Conservation (phyloP, 192 early-diverging fungal species). For the Blastocladiella britannica region DNA sequence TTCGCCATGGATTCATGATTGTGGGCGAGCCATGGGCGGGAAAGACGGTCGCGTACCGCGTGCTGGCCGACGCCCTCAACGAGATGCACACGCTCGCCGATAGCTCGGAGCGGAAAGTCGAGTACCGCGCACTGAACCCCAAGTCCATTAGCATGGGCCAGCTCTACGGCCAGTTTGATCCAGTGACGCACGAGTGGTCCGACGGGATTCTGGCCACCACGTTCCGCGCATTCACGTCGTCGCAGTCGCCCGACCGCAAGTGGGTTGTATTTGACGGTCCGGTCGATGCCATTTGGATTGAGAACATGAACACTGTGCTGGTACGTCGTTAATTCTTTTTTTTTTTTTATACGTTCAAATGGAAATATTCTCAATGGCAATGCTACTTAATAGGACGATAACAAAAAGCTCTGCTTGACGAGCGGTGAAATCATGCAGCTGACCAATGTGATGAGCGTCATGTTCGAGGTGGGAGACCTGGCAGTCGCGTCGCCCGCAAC, state of each 20-base stretch:
- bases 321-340: too few relatives aligned
- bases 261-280: conserved; percentile 99
- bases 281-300: conserved; percentile 99
- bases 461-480: conserved; percentile 98
- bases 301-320: conserved; percentile 91
- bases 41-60: conserved; percentile 80
- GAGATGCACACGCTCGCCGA: conserved; percentile 74
- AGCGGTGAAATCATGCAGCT: conserved; percentile 93
- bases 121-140: conserved; percentile 65
- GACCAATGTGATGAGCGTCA: conserved; percentile 90
- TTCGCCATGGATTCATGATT: conserved; percentile 99
- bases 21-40: conserved; percentile 94
- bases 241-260: conserved; percentile 76
- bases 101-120: conserved; percentile 33
- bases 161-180: conserved; percentile 85
- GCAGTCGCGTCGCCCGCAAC: conserved; percentile 89
- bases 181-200: conserved; percentile 97
- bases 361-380: too few relatives aligned
- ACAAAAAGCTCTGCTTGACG: conserved; percentile 83
- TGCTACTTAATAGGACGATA: too few relatives aligned
- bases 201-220: conserved; percentile 96
- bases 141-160: conserved; percentile 94
- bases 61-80: conserved; percentile 80
- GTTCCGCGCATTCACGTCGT: conserved; percentile 88
- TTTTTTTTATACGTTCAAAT: too few relatives aligned